Evolutionary conservation across 345 rosid genomes (phyloP).

Genomic region (Carallia pectinifolia): DNA sequence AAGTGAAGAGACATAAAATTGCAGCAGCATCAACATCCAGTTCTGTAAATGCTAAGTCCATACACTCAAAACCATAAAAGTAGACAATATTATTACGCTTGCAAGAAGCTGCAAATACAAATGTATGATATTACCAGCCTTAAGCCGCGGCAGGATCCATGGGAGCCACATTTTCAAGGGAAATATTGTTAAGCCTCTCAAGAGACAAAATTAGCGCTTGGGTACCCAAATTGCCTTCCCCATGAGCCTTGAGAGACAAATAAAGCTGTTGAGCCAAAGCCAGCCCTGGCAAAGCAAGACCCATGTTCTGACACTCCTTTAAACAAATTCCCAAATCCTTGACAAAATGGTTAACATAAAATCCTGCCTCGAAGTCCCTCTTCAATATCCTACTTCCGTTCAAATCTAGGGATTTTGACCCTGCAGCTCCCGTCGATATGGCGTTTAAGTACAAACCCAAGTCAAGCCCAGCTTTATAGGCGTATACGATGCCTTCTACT

Average conservation of each 20-base stretch:
- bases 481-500: constrained; percentile 77
- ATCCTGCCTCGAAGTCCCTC: constrained; percentile 84
- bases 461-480: constrained; percentile 73
- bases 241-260: constrained; percentile 85
- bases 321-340: constrained; percentile 93
- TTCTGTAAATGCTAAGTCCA: not conserved
- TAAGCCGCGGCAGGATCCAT: not conserved
- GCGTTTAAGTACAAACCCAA: constrained; percentile 59
- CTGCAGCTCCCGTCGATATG: constrained; percentile 67
- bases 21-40: too few species aligned
- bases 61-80: not conserved
- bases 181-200: constrained; percentile 74
- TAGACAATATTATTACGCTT: not conserved
- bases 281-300: constrained; percentile 80
- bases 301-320: constrained; percentile 78
- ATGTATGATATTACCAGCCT: constrained; percentile 19
- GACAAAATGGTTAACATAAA: constrained; percentile 77
- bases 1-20: too few species aligned
- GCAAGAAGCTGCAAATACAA: not conserved
- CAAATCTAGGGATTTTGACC: constrained; percentile 67
- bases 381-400: constrained; percentile 61
- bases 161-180: constrained; percentile 32
- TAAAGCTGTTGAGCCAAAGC: constrained; percentile 92
- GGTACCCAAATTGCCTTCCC: constrained; percentile 74
- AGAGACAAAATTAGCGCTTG: constrained; percentile 79